These are phyloP conservation scores for Mycena rosella DNA, from an alignment of 768 basidiomycete genomes.

Conservation along the genomic window DNA sequence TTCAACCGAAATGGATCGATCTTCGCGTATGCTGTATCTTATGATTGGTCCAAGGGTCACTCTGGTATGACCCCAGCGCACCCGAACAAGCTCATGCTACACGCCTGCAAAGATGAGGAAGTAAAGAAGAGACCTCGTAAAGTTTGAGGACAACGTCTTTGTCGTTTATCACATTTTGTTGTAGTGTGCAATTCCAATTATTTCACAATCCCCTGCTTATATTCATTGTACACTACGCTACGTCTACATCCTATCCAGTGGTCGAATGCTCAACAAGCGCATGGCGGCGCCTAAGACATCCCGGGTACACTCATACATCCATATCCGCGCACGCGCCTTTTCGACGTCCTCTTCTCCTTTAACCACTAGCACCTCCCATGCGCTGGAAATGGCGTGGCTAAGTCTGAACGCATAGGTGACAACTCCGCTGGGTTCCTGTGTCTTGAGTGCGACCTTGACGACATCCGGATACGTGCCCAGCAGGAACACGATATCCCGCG, in stretches of 20 bases:
- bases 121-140: conserved; percentile 75
- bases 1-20: conserved; percentile 93
- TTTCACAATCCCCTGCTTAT: background rate
- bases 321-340: conserved; percentile 87
- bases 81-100: conserved; percentile 87
- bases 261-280: conserved; percentile 88
- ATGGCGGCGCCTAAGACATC: conserved; percentile 92
- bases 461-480: conserved; percentile 93
- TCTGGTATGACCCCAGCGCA: conserved; percentile 76
- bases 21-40: conserved; percentile 93
- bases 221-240: background rate
- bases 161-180: background rate
- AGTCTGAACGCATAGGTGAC: conserved; percentile 92
- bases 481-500: conserved; percentile 88
- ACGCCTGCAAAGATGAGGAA: conserved; percentile 90
- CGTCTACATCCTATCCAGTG: conserved; percentile 90
- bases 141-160: conserved; percentile 38
- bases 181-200: conserved; percentile 14
- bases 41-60: conserved; percentile 95
- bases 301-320: conserved; percentile 88
- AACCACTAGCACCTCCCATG: conserved; percentile 93
- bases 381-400: conserved; percentile 88
- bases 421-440: conserved; percentile 90
- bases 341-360: conserved; percentile 83
- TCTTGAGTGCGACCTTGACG: conserved; percentile 86